Evolutionary conservation across 345 rosid genomes (phyloP).

Genomic region (Eucalyptus regnans): DNA sequence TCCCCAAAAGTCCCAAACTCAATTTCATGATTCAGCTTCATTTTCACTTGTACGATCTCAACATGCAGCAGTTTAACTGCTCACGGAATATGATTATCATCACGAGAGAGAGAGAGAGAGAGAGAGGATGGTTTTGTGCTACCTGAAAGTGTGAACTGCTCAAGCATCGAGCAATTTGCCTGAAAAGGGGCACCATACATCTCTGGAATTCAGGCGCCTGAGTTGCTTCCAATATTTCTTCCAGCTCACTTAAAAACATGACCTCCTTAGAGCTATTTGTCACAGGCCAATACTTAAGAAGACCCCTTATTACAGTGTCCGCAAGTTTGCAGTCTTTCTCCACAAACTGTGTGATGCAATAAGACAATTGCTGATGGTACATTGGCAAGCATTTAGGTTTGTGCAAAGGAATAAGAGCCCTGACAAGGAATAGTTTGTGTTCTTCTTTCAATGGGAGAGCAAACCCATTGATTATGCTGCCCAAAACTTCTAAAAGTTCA

Average conservation of each 20-base stretch:
- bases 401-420: slow-evolving; percentile 71
- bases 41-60: background rate
- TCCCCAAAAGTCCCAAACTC: background rate
- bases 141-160: slow-evolving; percentile 92
- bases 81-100: background rate
- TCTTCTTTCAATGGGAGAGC: slow-evolving; percentile 93
- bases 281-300: slow-evolving; percentile 86
- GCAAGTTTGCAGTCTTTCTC: slow-evolving; percentile 91
- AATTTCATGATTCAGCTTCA: background rate
- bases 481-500: slow-evolving; percentile 80
- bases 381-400: slow-evolving; percentile 71
- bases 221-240: slow-evolving; percentile 81
- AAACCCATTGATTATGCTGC: slow-evolving; percentile 88
- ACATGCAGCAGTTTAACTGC: background rate
- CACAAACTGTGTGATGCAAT: slow-evolving; percentile 75
- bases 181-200: slow-evolving; percentile 78
- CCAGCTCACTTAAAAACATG: slow-evolving; percentile 82
- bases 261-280: slow-evolving; percentile 93
- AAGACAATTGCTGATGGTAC: slow-evolving; percentile 85
- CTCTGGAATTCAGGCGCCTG: slow-evolving; percentile 71
- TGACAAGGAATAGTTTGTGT: slow-evolving; percentile 72
- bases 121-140: background rate
- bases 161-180: slow-evolving; percentile 61
- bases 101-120: background rate
- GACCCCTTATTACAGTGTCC: slow-evolving; percentile 62